These are phyloP conservation scores for Apiospora sp. DNA, from an alignment of 2,329 filamentous ascomycete species.

Conservation along the genomic window DNA sequence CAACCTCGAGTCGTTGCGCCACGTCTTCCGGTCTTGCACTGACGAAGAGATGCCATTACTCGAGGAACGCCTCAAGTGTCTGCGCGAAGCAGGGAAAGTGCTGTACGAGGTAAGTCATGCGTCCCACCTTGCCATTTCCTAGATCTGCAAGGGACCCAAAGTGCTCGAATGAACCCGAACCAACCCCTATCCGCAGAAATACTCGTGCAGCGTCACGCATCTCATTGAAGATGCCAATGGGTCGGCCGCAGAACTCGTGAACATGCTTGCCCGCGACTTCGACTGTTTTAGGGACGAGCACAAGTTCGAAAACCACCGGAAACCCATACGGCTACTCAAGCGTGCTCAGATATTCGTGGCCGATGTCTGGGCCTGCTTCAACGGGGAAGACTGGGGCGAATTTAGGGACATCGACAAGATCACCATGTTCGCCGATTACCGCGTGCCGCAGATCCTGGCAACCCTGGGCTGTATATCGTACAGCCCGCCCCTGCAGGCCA, in stretches of 20 bases:
- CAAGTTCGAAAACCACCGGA: conserved; percentile 73
- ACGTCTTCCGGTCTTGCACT: conserved; percentile 87
- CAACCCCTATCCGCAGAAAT: conserved; percentile 62
- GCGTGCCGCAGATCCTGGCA: conserved; percentile 91
- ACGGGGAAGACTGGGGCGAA: conserved; percentile 77
- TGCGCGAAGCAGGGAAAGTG: conserved; percentile 83
- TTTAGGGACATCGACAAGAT: conserved; percentile 94
- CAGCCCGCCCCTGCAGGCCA: conserved; percentile 78
- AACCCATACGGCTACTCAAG: conserved; percentile 83
- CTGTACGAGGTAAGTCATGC: conserved; percentile 71
- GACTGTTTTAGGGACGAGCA: conserved; percentile 86
- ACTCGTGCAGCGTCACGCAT: conserved; percentile 75
- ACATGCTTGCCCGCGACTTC: conserved; percentile 84
- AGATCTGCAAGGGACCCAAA: conserved; percentile 12
- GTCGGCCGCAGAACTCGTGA: conserved; percentile 83
- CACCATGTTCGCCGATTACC: conserved; percentile 99
- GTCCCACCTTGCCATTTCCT: conserved; percentile 17
- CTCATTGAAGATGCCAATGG: conserved; percentile 77
- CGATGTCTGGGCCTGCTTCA: conserved; percentile 95
- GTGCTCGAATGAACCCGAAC: conserved; percentile 28
- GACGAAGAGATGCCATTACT: conserved; percentile 88
- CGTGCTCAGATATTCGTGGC: conserved; percentile 95
- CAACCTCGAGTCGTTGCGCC: conserved; percentile 73
- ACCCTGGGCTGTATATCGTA: conserved; percentile 84
- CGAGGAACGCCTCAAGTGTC: conserved; percentile 76